A percentile compares a stretch with the other conserved stretches of the same genome.
phyloP scores from a whole-genome alignment of 495 filamentous ascomycete species.

The Parathielavia appendiculata region DNA sequence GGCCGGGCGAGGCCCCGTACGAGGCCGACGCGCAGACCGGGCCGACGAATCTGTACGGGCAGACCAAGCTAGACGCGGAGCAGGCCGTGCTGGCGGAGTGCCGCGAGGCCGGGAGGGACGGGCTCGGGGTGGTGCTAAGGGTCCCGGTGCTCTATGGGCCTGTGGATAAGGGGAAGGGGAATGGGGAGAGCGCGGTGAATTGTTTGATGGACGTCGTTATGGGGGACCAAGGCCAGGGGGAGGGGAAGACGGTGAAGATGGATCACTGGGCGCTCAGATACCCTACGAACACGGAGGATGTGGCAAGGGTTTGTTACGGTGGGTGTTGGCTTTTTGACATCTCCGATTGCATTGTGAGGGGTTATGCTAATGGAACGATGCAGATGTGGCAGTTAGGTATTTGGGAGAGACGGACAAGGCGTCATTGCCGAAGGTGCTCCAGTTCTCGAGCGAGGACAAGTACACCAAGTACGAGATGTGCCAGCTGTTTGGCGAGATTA shows the following conservation, averaged over 20 bases:
- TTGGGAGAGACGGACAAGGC: conserved; percentile 41
- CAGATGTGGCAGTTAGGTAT: conserved; percentile 64
- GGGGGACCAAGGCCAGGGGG: conserved; percentile 62
- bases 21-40: conserved; percentile 55
- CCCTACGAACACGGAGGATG: conserved; percentile 83
- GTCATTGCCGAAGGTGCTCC: conserved; percentile 64
- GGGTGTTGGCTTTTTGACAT: conserved; percentile 16
- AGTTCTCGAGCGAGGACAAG: conserved; percentile 82
- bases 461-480: conserved; percentile 93
- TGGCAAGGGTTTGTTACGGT: conserved; percentile 68
- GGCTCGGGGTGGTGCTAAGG: conserved; percentile 64
- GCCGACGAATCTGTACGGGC: conserved; percentile 82
- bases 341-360: not conserved
- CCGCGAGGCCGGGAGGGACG: conserved; percentile 42
- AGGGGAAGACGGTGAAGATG: conserved; percentile 62
- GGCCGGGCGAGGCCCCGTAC: conserved; percentile 81
- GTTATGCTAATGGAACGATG: not conserved
- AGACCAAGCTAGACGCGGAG: conserved; percentile 85
- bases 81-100: conserved; percentile 61
- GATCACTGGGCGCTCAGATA: conserved; percentile 85
- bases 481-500: conserved; percentile 70
- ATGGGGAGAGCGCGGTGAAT: conserved; percentile 78
- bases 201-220: conserved; percentile 67
- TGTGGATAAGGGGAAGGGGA: conserved; percentile 45
- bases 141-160: conserved; percentile 87